A percentile compares a stretch with the other conserved stretches of the same genome.
Conservation (phyloP, 1,284 basidiomycete species). For the Ceratobasidium sp. region DNA sequence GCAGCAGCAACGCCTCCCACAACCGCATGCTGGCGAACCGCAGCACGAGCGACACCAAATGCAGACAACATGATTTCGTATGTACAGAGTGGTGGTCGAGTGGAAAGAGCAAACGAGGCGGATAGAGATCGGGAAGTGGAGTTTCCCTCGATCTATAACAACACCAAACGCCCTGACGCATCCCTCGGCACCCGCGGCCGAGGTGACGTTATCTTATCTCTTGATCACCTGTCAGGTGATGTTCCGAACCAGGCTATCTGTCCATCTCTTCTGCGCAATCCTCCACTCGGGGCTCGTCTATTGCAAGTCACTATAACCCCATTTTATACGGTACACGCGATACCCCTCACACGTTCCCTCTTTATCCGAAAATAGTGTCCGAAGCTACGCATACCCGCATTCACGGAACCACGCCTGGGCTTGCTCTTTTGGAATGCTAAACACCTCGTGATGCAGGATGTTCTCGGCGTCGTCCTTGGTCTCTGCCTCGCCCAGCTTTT, state of each 20-base stretch:
- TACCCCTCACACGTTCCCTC: background rate
- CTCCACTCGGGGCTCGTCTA: background rate
- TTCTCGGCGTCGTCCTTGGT: background rate
- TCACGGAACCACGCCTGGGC: constrained; percentile 4
- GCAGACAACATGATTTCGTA: constrained; percentile 32
- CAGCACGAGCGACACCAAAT: constrained; percentile 18
- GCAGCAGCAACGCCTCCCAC: too few relatives aligned
- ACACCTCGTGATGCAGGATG: constrained; percentile 9
- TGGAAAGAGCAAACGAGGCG: background rate
- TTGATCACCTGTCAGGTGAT: constrained; percentile 7
- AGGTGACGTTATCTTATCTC: constrained; percentile 29
- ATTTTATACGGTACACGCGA: too few relatives aligned
- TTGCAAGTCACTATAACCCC: background rate
- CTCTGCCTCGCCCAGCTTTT: background rate
- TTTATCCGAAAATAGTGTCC: background rate
- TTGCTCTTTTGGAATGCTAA: constrained; percentile 3
- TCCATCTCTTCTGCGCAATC: background rate
- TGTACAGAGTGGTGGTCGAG: constrained; percentile 24
- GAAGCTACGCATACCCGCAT: constrained; percentile 4
- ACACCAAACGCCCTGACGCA: constrained; percentile 11
- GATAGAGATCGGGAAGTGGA: constrained; percentile 18
- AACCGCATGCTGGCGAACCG: constrained; percentile 30
- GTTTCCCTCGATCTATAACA: constrained; percentile 22
- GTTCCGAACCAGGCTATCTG: background rate
- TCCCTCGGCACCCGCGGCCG: constrained; percentile 34